phyloP scores from a whole-genome alignment of 495 filamentous ascomycete species.

The Xylona heveae region DNA sequence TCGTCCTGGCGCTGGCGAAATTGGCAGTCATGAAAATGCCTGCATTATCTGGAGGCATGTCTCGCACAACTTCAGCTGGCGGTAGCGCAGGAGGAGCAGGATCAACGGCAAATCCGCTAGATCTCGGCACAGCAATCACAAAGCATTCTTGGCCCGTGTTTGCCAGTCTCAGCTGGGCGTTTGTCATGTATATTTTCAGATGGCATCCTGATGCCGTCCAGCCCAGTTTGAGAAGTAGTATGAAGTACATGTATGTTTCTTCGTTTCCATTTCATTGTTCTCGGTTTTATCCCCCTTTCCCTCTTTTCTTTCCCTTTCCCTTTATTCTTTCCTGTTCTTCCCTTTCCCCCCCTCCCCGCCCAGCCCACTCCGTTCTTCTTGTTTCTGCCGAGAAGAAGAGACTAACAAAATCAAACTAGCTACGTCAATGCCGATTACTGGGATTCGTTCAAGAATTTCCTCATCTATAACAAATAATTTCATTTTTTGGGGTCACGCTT shows the following conservation, averaged over 20 bases:
- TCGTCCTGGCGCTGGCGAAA: conserved; percentile 64
- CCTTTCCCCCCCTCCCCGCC: too few relatives aligned
- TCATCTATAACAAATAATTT: conserved; percentile 67
- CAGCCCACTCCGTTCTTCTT: not conserved
- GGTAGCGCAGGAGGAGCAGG: conserved; percentile 11
- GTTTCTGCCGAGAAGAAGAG: conserved; percentile 9
- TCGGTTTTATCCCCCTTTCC: not conserved
- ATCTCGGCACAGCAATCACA: conserved; percentile 26
- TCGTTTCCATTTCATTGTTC: not conserved
- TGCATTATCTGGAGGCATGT: conserved; percentile 6
- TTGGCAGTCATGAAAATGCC: conserved; percentile 33
- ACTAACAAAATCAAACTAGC: conserved; percentile 19
- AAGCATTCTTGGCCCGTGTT: conserved; percentile 76
- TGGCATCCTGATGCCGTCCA: conserved; percentile 82
- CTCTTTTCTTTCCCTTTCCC: conserved; percentile 3
- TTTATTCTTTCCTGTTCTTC: too few relatives aligned
- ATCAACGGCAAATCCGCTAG: conserved; percentile 19
- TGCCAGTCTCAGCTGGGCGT: conserved; percentile 69
- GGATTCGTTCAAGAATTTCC: conserved; percentile 57
- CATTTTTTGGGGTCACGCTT: too few relatives aligned
- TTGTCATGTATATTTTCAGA: conserved; percentile 88
- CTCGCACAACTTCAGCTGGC: too few relatives aligned
- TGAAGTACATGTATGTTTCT: conserved; percentile 85
- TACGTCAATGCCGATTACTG: conserved; percentile 60
- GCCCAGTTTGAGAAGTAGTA: conserved; percentile 78